Evolutionary conservation across 345 rosid genomes (phyloP), one percentile per base, ranked within the genome.

Genomic region (Rhodomyrtus tomentosa): DNA sequence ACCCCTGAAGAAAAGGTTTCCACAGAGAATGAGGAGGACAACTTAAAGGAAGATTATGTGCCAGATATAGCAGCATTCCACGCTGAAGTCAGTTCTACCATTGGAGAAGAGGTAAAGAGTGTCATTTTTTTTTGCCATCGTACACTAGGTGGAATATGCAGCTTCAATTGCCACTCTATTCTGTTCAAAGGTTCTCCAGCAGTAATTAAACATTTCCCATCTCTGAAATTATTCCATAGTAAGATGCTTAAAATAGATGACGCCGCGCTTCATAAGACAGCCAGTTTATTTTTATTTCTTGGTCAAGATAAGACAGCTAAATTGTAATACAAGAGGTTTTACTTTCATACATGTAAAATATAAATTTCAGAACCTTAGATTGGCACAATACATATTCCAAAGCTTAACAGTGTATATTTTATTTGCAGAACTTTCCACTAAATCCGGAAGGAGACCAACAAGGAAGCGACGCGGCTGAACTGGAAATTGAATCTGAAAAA

Each of bases 401-500:
- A 72, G 81, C 53, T 51, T 50, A 32, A 50, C 7, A 68, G 7
- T 24, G 27, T 49, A 42, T 21, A 58, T 58, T 83, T 50, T 72
- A 56, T 58, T 55, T 49, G 40, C 81, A 68, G 85, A 45, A 83
- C 40, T 32, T 16, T 68, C 45, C 81, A 68, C 27, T 50, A 82
- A 59, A 59, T 40, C 62, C 86, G 73, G 91, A 59, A 84, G 84
- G 84, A 48, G 50, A 24, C 15, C 40, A 82, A 55, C 55, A 54
- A 42, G 56, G 85, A 87, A 29, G 51, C 53, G 74, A 76, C 82
- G 72, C 6, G 3, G 79, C 53, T 38, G 79, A 86, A 50, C 27
- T 50, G 53, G 79, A 72, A 22, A 11, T 48, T 21, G 51, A 83
- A 53, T 25, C 10, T 38, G 84, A 83, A 51, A 38, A 79, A 16